Percentiles rank a stretch among this genome's conserved stretches.
These are phyloP conservation scores for Lepidium aucheri DNA, from an alignment of 345 rosid genomes.

Conservation along the genomic window DNA sequence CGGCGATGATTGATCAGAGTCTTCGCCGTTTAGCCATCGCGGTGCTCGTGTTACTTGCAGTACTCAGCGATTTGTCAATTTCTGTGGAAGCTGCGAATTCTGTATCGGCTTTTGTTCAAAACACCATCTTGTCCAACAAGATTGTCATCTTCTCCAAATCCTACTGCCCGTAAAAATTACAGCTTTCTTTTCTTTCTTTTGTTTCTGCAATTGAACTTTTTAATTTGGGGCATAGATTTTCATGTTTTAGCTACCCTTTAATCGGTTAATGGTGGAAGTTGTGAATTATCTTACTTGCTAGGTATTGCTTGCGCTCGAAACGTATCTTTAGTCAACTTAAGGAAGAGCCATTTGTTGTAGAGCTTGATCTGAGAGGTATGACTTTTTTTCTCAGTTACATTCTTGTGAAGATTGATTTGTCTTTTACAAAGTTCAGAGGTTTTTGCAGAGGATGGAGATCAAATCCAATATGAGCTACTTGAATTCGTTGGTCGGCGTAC, in stretches of 20 bases:
- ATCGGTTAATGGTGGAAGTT: not conserved
- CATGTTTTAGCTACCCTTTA: not conserved
- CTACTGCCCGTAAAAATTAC: constrained; percentile 66
- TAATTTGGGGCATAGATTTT: not conserved
- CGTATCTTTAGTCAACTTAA: constrained; percentile 42
- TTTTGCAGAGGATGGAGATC: constrained; percentile 58
- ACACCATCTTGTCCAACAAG: constrained; percentile 73
- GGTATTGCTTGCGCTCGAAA: constrained; percentile 58
- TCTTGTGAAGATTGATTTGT: not conserved
- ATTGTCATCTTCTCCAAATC: constrained; percentile 93
- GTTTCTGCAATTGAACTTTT: not conserved
- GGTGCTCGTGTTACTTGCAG: constrained; percentile 14
- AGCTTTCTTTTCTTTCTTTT: not conserved
- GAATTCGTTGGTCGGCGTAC: constrained; percentile 71
- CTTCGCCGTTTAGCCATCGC: not conserved
- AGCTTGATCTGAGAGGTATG: constrained; percentile 47
- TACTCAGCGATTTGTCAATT: constrained; percentile 11
- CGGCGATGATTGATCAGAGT: constrained; percentile 17
- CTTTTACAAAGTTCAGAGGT: not conserved
- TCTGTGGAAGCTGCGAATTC: constrained; percentile 45
- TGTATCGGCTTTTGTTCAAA: constrained; percentile 74
- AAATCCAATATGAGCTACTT: constrained; percentile 63
- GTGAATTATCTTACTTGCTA: constrained; percentile 8
- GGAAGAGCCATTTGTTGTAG: constrained; percentile 46
- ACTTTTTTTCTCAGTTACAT: not conserved